A percentile compares a stretch with the other conserved stretches of the same genome.
These are phyloP conservation scores for Colletotrichum graminicola DNA, from an alignment of 2,329 filamentous ascomycete species.

Conservation along the genomic window DNA sequence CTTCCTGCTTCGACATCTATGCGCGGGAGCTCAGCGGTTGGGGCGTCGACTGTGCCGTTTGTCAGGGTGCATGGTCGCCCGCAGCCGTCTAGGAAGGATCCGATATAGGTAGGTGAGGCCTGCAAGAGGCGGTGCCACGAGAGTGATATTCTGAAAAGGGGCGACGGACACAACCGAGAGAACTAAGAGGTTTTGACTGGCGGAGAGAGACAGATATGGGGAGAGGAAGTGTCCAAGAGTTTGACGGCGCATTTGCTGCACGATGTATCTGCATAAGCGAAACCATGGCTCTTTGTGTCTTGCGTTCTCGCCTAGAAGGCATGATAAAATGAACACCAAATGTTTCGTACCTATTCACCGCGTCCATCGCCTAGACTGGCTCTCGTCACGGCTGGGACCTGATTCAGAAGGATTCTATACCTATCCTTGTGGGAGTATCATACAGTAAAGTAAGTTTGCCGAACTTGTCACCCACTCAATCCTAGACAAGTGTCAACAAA, in stretches of 20 bases:
- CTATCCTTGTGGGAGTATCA: slow-evolving; percentile 28
- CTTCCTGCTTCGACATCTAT: slow-evolving; percentile 28
- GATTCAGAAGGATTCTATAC: slow-evolving; percentile 31
- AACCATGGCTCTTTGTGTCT: not conserved
- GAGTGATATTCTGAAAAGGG: not conserved
- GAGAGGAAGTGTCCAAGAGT: not conserved
- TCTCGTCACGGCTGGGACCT: not conserved
- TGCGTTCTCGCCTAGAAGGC: not conserved
- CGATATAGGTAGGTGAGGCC: not conserved
- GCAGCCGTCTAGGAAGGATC: not conserved
- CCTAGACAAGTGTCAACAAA: not conserved
- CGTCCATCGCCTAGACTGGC: too few species aligned
- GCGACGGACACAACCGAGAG: not conserved
- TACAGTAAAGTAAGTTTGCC: slow-evolving; percentile 13
- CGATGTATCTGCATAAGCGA: not conserved
- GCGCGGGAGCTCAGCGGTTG: slow-evolving; percentile 4
- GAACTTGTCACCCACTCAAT: slow-evolving; percentile 1
- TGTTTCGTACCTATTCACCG: not conserved
- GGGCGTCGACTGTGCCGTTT: slow-evolving; percentile 27
- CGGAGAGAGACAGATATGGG: not conserved
- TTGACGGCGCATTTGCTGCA: not conserved
- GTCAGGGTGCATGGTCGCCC: slow-evolving; percentile 20
- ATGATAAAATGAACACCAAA: not conserved
- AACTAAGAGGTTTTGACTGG: not conserved
- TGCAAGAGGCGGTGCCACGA: not conserved